A percentile compares a stretch with the other conserved stretches of the same genome.
Conservation (phyloP, 176 grass and related monocot genomes). For the Cenchrus purpureus region DNA sequence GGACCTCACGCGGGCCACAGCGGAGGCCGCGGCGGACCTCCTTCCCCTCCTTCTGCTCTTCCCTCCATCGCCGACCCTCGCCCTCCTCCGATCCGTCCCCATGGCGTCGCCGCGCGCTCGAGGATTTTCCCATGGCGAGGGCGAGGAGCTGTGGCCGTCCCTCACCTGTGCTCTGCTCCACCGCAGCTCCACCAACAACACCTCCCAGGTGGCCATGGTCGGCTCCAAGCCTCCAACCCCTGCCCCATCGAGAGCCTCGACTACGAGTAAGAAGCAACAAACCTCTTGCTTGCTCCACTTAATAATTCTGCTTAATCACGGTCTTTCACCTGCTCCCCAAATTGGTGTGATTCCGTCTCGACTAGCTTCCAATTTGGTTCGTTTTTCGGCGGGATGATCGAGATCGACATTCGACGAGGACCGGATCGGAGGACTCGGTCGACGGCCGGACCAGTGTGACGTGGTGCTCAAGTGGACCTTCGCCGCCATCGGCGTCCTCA, state of each 20-base stretch:
- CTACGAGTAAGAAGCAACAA: constrained; percentile 63
- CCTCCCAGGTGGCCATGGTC: constrained; percentile 93
- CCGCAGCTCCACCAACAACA: constrained; percentile 68
- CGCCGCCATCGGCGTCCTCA: constrained; percentile 69
- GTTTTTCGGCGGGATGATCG: constrained; percentile 63
- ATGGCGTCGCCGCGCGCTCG: constrained; percentile 38
- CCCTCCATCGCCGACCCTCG: too few relatives aligned
- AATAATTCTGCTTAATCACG: too few relatives aligned
- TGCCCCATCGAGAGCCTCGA: constrained; percentile 98
- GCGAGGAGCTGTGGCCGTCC: constrained; percentile 24
- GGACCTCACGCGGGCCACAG: too few relatives aligned
- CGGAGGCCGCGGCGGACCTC: too few relatives aligned
- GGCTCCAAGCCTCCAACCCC: constrained; percentile 62
- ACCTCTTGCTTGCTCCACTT: too few relatives aligned
- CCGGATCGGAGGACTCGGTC: constrained; percentile 61
- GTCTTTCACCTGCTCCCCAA: neutral
- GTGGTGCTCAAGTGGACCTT: constrained; percentile 92
- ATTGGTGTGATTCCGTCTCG: neutral
- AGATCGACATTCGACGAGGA: constrained; percentile 94
- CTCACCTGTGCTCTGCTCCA: constrained; percentile 57
- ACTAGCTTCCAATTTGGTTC: neutral
- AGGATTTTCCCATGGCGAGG: constrained; percentile 35
- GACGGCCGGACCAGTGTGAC: constrained; percentile 58
- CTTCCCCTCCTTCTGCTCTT: too few relatives aligned
- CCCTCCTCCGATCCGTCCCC: constrained; percentile 14